Evolutionary conservation across 2,329 filamentous ascomycete genomes (phyloP).

Genomic region (Fusarium mundagurra): DNA sequence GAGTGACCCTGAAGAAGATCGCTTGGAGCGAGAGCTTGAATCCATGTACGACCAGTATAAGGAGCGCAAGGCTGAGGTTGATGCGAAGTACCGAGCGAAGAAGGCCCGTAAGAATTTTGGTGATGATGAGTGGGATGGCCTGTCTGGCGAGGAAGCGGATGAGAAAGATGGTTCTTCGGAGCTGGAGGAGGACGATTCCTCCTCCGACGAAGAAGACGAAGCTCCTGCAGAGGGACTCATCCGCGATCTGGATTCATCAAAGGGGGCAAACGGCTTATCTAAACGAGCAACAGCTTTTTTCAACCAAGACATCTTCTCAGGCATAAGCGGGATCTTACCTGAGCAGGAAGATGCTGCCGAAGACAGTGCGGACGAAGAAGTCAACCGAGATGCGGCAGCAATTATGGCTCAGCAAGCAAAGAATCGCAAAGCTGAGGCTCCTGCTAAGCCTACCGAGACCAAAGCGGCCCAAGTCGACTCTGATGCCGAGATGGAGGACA

Average conservation of each 20-base stretch:
- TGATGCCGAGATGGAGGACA: constrained; percentile 51
- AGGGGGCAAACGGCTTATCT: constrained; percentile 33
- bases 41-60: constrained; percentile 87
- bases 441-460: not conserved
- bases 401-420: constrained; percentile 41
- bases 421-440: constrained; percentile 38
- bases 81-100: constrained; percentile 92
- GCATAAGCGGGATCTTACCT: constrained; percentile 74
- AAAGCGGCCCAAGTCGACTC: constrained; percentile 41
- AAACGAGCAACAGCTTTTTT: constrained; percentile 86
- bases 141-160: constrained; percentile 72
- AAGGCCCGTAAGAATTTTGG: constrained; percentile 82
- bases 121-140: constrained; percentile 92
- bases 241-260: constrained; percentile 49
- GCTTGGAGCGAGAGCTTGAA: constrained; percentile 86
- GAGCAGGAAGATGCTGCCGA: constrained; percentile 48
- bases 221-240: constrained; percentile 45
- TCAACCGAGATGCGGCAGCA: constrained; percentile 47
- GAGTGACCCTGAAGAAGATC: constrained; percentile 82
- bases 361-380: constrained; percentile 44
- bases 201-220: constrained; percentile 46
- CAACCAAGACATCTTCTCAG: constrained; percentile 92
- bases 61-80: constrained; percentile 78
- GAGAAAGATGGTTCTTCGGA: constrained; percentile 64
- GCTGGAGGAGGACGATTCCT: constrained; percentile 59